Evolutionary conservation across 495 filamentous ascomycete species (phyloP).

Genomic region (Aspergillus baeticus): DNA sequence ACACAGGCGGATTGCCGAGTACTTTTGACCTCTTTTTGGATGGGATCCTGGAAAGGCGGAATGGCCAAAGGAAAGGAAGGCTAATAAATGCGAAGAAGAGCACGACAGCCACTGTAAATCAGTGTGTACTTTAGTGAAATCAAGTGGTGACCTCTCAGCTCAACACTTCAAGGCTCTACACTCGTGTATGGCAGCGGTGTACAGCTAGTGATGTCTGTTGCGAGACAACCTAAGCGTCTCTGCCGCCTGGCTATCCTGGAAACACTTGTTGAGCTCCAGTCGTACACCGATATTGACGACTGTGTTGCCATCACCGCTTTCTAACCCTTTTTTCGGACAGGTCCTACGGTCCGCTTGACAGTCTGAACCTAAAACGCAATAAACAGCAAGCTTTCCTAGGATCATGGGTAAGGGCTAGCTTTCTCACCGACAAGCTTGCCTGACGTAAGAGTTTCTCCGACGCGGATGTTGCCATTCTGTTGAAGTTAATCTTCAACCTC

Average conservation of each 20-base stretch:
- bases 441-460: neutral
- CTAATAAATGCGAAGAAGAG: too few species aligned
- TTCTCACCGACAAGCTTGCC: slow-evolving; percentile 8
- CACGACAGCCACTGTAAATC: too few species aligned
- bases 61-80: too few species aligned
- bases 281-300: neutral
- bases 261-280: neutral
- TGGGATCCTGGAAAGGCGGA: neutral
- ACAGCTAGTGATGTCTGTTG: too few species aligned
- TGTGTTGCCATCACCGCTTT: slow-evolving; percentile 1
- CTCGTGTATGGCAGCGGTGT: too few species aligned
- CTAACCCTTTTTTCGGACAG: slow-evolving; percentile 9
- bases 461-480: neutral
- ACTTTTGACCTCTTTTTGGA: neutral
- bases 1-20: neutral
- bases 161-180: too few species aligned
- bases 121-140: too few species aligned
- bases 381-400: slow-evolving; percentile 1
- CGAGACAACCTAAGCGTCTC: too few species aligned
- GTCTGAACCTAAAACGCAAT: slow-evolving; percentile 1
- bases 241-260: too few species aligned
- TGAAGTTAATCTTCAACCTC: neutral
- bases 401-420: neutral
- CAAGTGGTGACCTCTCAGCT: too few species aligned
- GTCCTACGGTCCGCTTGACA: neutral